Base-by-base conservation (phyloP, 1,139 yeast species). In the Yamadazyma trypodendri region DNA sequence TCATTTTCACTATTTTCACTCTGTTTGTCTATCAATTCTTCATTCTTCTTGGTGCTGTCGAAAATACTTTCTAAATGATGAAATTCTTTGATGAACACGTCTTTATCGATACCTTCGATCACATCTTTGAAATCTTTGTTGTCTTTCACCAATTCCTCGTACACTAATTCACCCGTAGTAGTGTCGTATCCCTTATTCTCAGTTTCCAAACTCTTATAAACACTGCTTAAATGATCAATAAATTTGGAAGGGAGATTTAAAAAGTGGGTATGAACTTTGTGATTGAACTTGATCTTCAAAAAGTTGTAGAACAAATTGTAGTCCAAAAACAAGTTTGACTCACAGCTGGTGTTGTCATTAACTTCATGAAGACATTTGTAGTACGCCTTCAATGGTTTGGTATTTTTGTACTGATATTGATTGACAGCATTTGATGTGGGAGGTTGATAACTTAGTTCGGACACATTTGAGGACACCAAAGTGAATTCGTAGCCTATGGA, bases 401-500 rank as follows among this genome's bases (percentile, higher is more conserved):
- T 47, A 28, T 51, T 51, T 32, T 57, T 62, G 37, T 45, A 50
- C 30, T 56, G 50, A 31, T 45, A 44, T 31, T 43, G 49, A 30
- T 46, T 49, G 28, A 40, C 20, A 4, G 37, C 35, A 30, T 41
- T 45, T 12, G 36, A 35, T 3, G 39, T 40, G 36, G 44, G 45
- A 24, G 40, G 37, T 24, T 33, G 41, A 25, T 38, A 39, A 33
- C 34, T 37, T 34, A 38, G 45, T 31, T 60, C 65, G 31, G 50
- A 50, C 2, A 65, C 51, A 48, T 69, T 70, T 15, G 68, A 52
- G 7, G 64, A 55, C 25, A 63, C 57, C 34, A 63, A 63, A 27
- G 57, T 52, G 42, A 60, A 68, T 32, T 60, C 61, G 29, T 60
- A 50, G 14, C 58, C 60, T 38, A 58, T 43, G 34, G 68, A 49